Base-by-base conservation (phyloP, 2,329 filamentous ascomycete genomes). In the Alternaria arborescens region DNA sequence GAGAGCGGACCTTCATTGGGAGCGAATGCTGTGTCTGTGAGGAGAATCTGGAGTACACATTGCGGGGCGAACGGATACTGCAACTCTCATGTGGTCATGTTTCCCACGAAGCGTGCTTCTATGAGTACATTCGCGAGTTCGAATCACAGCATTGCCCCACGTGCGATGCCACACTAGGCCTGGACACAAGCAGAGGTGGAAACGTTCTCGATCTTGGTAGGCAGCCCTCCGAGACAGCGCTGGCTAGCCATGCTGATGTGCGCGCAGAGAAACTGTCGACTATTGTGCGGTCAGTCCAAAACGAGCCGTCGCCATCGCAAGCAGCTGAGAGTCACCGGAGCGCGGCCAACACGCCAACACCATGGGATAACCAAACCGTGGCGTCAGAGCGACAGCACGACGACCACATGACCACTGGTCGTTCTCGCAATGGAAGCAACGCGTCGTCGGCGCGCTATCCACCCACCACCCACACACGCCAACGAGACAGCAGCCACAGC, bases 11-110 rank as follows among this genome's bases (percentile, higher is more conserved):
- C 2, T 98, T 97, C 80, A 91, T 98, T 55, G 95, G 95, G 46
- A 93, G 89, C 77, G 92, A 96, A 82, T 99, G 95, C 80, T 92
- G 94, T 52, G 94, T 97, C 16, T 99, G 95, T 77, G 95, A 99
- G 78, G 95, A 99, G 81, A 94, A 94, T 3, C 82, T 99, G 64
- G 95, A 98, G 80, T 94, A 98, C 79, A 99, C 93, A 4, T 85
- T 99, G 47, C 91, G 92, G 52, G 95, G 95, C 61, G 95, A 99
- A 82, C 89, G 93, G 68, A 93, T 99, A 63, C 84, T 99, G 55
- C 95, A 98, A 77, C 95, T 99, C 73, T 96, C 94, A 6, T 99
- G 95, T 80, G 88, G 90, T n/a, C 95, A 99, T 80, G 94, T 99
- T 61, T 93, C 94, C 11, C 95, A 99, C 77, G 95, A 98, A 79